These are phyloP conservation scores for Paramecium biaurelia DNA, from an alignment of 73 alveolate genomes.

Conservation along the genomic window DNA sequence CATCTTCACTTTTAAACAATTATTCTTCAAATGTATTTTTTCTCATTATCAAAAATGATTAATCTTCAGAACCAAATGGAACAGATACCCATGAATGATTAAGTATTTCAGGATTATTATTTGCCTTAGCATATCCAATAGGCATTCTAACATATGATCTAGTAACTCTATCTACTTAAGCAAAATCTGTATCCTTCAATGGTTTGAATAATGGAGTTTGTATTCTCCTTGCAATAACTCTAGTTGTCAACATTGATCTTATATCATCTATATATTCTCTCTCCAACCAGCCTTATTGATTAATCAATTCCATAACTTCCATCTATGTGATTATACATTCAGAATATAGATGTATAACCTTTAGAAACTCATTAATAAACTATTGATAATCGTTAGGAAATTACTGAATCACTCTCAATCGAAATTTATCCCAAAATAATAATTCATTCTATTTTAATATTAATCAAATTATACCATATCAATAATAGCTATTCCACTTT, in stretches of 20 bases:
- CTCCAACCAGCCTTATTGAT: conserved; percentile 50
- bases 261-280: conserved; percentile 42
- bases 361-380: conserved; percentile 13
- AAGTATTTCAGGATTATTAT: conserved; percentile 13
- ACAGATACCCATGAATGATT: conserved; percentile 57
- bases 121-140: conserved; percentile 41
- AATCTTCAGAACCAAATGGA: conserved; percentile 70
- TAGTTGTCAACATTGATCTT: conserved; percentile 7
- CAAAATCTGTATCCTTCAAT: conserved; percentile 53
- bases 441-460: neutral
- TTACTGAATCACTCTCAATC: neutral
- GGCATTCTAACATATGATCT: conserved; percentile 63
- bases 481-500: neutral
- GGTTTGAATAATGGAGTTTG: conserved; percentile 61
- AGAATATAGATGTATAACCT: conserved; percentile 37
- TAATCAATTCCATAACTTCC: conserved; percentile 57
- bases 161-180: conserved; percentile 52
- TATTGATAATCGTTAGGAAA: neutral
- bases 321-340: conserved; percentile 59
- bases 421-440: conserved; percentile 38
- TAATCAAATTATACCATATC: neutral
- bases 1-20: conserved; percentile 73
- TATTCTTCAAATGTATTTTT: conserved; percentile 67
- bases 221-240: conserved; percentile 40
- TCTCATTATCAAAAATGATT: conserved; percentile 67